Conservation (phyloP, 805 yeast genomes). For the Candida ortonii region DNA sequence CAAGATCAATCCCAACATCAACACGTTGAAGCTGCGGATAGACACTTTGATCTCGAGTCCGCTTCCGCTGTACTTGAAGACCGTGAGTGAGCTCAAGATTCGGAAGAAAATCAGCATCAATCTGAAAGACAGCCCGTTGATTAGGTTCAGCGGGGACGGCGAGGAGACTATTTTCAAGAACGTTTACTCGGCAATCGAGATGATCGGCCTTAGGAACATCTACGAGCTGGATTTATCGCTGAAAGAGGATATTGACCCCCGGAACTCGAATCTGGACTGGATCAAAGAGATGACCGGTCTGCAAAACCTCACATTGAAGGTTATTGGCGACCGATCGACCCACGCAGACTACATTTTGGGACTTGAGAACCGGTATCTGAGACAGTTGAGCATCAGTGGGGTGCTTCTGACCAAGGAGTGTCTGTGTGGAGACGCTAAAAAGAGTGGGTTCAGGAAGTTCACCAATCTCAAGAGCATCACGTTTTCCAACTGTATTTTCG, state of each 20-base stretch:
- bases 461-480: constrained; percentile 12
- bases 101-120: constrained; percentile 18
- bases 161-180: constrained; percentile 11
- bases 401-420: constrained; percentile 7
- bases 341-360: constrained; percentile 14
- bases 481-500: constrained; percentile 16
- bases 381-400: constrained; percentile 12
- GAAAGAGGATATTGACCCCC: constrained; percentile 14
- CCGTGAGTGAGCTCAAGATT: constrained; percentile 16
- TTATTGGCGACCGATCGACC: constrained; percentile 13
- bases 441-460: constrained; percentile 7
- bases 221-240: constrained; percentile 17
- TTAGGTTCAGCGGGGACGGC: constrained; percentile 8
- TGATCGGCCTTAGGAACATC: constrained; percentile 14
- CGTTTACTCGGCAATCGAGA: constrained; percentile 12
- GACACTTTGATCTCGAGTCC: constrained; percentile 20
- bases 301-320: constrained; percentile 13
- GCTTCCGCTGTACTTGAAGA: constrained; percentile 15
- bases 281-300: constrained; percentile 13
- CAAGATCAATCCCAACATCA: constrained; percentile 13
- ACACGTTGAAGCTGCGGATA: constrained; percentile 15
- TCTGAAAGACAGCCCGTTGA: constrained; percentile 12
- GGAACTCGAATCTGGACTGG: constrained; percentile 13
- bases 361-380: constrained; percentile 7
- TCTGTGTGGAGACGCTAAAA: not conserved